Evolutionary conservation across 257 asterid species (phyloP), one percentile per base, ranked within the genome.

Genomic region (Salvia splendens): DNA sequence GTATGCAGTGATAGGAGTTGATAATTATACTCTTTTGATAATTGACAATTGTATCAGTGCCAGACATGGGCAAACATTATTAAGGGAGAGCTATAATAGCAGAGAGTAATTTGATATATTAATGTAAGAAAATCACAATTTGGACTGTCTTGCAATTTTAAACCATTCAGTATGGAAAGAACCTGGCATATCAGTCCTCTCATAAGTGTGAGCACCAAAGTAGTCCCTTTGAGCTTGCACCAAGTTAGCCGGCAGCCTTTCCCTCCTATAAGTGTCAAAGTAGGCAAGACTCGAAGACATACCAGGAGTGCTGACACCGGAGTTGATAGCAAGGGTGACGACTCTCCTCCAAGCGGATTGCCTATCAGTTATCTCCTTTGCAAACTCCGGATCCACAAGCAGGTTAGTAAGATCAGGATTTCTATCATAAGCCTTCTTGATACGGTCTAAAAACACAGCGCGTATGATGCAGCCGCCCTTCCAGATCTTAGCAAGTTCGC

Each of bases 191-290:
- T 87, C 95, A 62, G 67, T 70, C 75, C 95, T 84, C 84, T 84
- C 87, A 52, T 84, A 84, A 12, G 95, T 87, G 67, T 87, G 91
- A 66, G 95, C 91, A 65, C 89, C 89, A 63, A 87, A 87, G 71
- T 87, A 85, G 61, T 85, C 95, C 75, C 95, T 78, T 78, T 87
- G 89, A 70, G 89, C 91, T 72, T 87, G 89, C 66, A 85, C 89
- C 83, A 87, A 74, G 77, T 87, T 83, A 53, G 95, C 95, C 14
- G 91, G 91, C 20, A 84, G 74, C 30, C 80, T 82, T 77, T 58
- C 85, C 77, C 89, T 79, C 79, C 89, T 65, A 52, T 82, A 84
- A 0, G 95, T 64, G 80, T 84, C 95, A 49, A 84, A 87, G 71
- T 84, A 87, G 55, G 91, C 91, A 58, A 87, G 85, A 67, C 91